phyloP scores from a whole-genome alignment of 129 eudicot species.

The Chrysanthemum lavandulifolium region DNA sequence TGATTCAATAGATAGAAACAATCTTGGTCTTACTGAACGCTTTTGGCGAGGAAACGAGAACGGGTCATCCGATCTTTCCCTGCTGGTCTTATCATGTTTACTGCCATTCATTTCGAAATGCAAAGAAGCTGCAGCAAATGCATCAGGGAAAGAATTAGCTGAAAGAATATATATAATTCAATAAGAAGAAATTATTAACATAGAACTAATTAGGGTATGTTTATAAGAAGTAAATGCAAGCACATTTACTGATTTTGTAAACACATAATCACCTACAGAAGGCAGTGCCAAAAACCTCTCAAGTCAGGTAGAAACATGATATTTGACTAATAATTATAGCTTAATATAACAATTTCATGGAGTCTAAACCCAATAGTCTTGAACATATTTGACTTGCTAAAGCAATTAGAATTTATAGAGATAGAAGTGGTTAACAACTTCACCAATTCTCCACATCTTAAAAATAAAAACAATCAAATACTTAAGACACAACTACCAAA shows the following conservation, averaged over 20 bases:
- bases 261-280: no score
- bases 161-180: neutral
- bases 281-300: no score
- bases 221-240: no score
- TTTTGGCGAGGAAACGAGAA: constrained; percentile 71
- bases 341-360: neutral
- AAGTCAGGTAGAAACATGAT: no score
- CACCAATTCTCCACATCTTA: no score
- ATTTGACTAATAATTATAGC: no score
- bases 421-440: neutral
- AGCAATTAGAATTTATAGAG: neutral
- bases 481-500: no score
- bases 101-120: constrained; percentile 64
- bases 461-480: no score
- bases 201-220: neutral
- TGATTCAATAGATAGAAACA: constrained; percentile 68
- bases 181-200: neutral
- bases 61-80: constrained; percentile 71
- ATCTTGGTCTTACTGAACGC: constrained; percentile 78
- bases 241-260: no score
- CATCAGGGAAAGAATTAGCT: constrained; percentile 15
- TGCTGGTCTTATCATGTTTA: constrained; percentile 40
- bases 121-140: constrained; percentile 67
- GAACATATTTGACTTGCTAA: constrained; percentile 2
- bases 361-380: neutral